Evolutionary conservation across 2,329 filamentous ascomycete genomes (phyloP).

Genomic region (Pseudogymnoascus sp.): DNA sequence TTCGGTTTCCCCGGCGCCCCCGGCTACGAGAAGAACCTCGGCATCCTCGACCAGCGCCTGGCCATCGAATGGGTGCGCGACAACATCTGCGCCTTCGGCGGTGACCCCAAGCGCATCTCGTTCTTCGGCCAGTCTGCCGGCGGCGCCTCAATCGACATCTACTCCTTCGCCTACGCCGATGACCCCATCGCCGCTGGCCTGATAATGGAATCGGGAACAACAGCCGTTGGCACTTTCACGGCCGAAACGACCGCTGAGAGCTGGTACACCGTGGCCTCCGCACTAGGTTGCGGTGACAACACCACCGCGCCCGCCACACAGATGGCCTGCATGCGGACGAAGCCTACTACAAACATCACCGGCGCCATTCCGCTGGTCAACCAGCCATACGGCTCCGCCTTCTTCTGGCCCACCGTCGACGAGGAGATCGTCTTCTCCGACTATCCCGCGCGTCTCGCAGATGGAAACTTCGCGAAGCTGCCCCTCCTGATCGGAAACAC

Average conservation of each 20-base stretch:
- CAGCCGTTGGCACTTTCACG: neutral
- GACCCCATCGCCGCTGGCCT: slow-evolving; percentile 26
- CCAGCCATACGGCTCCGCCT: neutral
- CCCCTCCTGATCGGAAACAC: slow-evolving; percentile 14
- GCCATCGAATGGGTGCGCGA: slow-evolving; percentile 49
- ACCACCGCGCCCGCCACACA: slow-evolving; percentile 9
- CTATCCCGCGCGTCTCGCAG: slow-evolving; percentile 8
- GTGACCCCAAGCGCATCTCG: slow-evolving; percentile 35
- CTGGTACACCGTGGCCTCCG: slow-evolving; percentile 7
- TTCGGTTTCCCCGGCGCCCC: slow-evolving; percentile 21
- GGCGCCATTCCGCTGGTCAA: slow-evolving; percentile 8
- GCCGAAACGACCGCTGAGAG: slow-evolving; percentile 12
- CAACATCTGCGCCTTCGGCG: slow-evolving; percentile 51
- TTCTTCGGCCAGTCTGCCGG: slow-evolving; percentile 26
- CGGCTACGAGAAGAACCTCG: slow-evolving; percentile 26
- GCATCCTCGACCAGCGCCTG: slow-evolving; percentile 51
- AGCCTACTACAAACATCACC: slow-evolving; percentile 9
- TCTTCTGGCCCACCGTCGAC: slow-evolving; percentile 9
- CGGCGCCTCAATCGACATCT: slow-evolving; percentile 41
- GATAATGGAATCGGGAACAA: slow-evolving; percentile 18
- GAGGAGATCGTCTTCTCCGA: slow-evolving; percentile 12
- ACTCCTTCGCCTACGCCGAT: slow-evolving; percentile 24
- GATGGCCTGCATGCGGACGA: slow-evolving; percentile 10
- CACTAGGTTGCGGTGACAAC: slow-evolving; percentile 5
- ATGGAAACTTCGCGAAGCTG: slow-evolving; percentile 9